Base-by-base conservation (phyloP, 2,329 filamentous ascomycete species). In the Trichoderma atrobrunneum region DNA sequence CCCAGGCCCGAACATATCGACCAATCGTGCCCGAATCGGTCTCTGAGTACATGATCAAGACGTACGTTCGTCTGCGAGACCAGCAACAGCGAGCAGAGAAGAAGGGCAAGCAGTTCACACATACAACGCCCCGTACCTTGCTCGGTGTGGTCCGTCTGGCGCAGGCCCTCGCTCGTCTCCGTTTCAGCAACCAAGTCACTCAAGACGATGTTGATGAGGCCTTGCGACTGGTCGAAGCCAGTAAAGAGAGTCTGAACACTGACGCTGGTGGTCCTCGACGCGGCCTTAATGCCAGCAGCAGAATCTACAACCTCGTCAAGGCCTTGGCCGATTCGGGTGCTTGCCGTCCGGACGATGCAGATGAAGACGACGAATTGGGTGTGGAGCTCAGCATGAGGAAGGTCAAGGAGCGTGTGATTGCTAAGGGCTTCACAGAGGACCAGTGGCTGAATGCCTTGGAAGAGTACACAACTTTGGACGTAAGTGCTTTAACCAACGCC, bases 161-260 rank as follows among this genome's bases (percentile, higher is more conserved):
- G 0, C 96, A 99, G 83, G 96, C 96, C 21, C 88, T 99, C 11
- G 96, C 96, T 2, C 92, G 96, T 75, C 88, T 99, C 67, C 92
- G 95, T 7, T 99, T 99, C 85, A 92, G 92, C 76, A 89, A 92
- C 70, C 87, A 91, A 74, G 96, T 98, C 64, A 91, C 93, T 68
- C 92, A 93, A 70, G 95, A 97, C 77, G 96, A 99, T 81, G 95
- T 98, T 7, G 96, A 99, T 78, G 96, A 99, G 84, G 95, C 96
- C 2, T 85, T 99, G 75, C 90, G 96, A 68, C 87, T 99, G 63
- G 88, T 97, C 64, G 95, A 98, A 81, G 94, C 97, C 72, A 96
- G 93, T 82, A 98, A 98, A 84, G 93, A 97, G 73, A 95, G 91
- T 76, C 84, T 99, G 78, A 92, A 95, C 78, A 88, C 91, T 36